A percentile compares a stretch with the other conserved stretches of the same genome.
These are phyloP conservation scores for Lachnum nothofagi DNA, from an alignment of 2,329 filamentous ascomycete genomes.

Conservation along the genomic window DNA sequence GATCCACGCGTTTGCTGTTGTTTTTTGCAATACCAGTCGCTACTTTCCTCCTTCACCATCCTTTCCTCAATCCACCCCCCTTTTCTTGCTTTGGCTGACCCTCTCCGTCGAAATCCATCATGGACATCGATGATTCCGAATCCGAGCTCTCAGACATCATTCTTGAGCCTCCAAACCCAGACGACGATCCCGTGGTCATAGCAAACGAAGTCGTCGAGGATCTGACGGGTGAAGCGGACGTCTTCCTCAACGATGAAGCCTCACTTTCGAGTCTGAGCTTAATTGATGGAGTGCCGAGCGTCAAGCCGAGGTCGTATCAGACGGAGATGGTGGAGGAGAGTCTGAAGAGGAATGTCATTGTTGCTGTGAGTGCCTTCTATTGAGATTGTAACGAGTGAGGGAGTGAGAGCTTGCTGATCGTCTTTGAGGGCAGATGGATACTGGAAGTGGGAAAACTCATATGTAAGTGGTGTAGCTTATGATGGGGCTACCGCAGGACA, in stretches of 20 bases:
- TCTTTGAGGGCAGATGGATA: conserved; percentile 61
- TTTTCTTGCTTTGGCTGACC: neutral
- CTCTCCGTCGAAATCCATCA: too few relatives aligned
- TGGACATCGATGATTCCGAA: conserved; percentile 1
- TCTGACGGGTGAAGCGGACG: conserved; percentile 9
- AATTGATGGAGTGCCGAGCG: conserved; percentile 6
- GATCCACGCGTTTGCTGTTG: too few relatives aligned
- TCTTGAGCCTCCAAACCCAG: neutral
- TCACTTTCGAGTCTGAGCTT: neutral
- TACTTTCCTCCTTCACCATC: too few relatives aligned
- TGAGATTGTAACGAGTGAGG: neutral
- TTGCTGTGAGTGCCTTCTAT: conserved; percentile 60
- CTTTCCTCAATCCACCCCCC: too few relatives aligned
- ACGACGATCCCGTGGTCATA: conserved; percentile 1
- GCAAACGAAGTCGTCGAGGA: conserved; percentile 10
- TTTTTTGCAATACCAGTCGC: too few relatives aligned
- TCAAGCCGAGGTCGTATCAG: conserved; percentile 51
- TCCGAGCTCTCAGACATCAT: neutral
- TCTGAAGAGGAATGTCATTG: conserved; percentile 63
- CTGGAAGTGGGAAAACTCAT: conserved; percentile 72
- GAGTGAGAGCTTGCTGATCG: conserved; percentile 1
- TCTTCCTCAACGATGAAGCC: conserved; percentile 4
- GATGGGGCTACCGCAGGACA: too few relatives aligned
- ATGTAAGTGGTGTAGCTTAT: conserved; percentile 50
- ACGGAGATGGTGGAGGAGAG: conserved; percentile 70